Conservation (phyloP, 495 filamentous ascomycete genomes). For the Annulohypoxylon maeteangense region DNA sequence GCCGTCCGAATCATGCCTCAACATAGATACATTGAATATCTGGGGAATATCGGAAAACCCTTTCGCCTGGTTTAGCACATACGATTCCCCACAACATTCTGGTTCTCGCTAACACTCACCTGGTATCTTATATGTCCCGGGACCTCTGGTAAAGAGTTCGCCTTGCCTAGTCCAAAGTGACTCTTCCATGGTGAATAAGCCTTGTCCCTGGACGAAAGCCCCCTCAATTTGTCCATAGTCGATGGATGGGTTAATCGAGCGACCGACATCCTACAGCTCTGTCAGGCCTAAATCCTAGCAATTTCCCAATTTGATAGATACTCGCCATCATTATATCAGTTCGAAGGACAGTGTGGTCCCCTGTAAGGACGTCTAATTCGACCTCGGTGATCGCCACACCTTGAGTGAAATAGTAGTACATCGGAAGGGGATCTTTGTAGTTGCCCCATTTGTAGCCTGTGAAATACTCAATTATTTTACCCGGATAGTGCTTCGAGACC, state of each 20-base stretch:
- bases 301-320: background rate
- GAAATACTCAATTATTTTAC: constrained; percentile 4
- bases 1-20: constrained; percentile 50
- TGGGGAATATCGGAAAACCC: constrained; percentile 85
- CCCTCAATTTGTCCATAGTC: constrained; percentile 93
- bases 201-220: constrained; percentile 86
- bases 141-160: constrained; percentile 79
- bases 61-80: constrained; percentile 5
- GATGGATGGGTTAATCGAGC: constrained; percentile 85
- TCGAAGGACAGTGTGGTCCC: constrained; percentile 83
- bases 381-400: constrained; percentile 83
- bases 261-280: constrained; percentile 68
- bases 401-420: constrained; percentile 95
- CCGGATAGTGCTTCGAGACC: background rate
- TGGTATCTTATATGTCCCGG: constrained; percentile 85
- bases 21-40: constrained; percentile 80
- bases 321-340: constrained; percentile 84
- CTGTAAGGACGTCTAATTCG: constrained; percentile 85
- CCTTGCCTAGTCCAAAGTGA: constrained; percentile 81
- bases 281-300: background rate
- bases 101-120: constrained; percentile 50
- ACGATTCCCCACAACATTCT: background rate
- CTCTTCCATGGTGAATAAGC: constrained; percentile 88
- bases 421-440: constrained; percentile 64
- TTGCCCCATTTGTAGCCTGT: constrained; percentile 43